Evolutionary conservation across 139 green algal species (phyloP).

Genomic region (Closterium sp.): DNA sequence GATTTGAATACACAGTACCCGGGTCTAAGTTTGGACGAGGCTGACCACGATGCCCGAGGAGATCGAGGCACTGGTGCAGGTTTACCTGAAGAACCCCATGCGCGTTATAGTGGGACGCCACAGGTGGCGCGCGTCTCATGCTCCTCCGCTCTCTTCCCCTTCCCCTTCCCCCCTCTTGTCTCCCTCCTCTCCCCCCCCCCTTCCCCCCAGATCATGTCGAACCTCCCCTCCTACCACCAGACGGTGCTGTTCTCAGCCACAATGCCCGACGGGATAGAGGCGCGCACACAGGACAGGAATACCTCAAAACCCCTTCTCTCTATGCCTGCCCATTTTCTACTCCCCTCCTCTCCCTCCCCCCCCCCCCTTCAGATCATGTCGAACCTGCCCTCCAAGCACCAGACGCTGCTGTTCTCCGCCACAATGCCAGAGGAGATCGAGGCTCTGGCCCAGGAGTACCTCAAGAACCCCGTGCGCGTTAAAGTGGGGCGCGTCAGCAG

Average conservation of each 20-base stretch:
- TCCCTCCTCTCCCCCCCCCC: too few relatives aligned
- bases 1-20: not conserved
- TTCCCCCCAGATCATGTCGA: slow-evolving; percentile 14
- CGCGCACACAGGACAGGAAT: slow-evolving; percentile 72
- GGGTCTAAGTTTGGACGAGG: too few relatives aligned
- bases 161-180: too few relatives aligned
- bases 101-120: not conserved
- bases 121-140: not conserved
- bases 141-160: not conserved
- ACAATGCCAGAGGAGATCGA: slow-evolving; percentile 91
- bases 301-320: slow-evolving; percentile 49
- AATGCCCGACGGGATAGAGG: slow-evolving; percentile 85
- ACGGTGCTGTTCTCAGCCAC: slow-evolving; percentile 93
- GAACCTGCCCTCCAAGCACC: slow-evolving; percentile 67
- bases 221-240: slow-evolving; percentile 74
- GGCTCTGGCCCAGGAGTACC: slow-evolving; percentile 69
- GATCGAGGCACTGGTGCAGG: slow-evolving; percentile 76
- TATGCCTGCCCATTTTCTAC: too few relatives aligned
- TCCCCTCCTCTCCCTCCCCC: not conserved
- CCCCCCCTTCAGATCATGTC: slow-evolving; percentile 38
- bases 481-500: slow-evolving; percentile 70
- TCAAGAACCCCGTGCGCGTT: slow-evolving; percentile 61
- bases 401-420: slow-evolving; percentile 90
- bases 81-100: too few relatives aligned
- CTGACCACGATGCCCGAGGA: slow-evolving; percentile 87